Conservation (phyloP, 345 rosid species). For the Salix arbutifolia region DNA sequence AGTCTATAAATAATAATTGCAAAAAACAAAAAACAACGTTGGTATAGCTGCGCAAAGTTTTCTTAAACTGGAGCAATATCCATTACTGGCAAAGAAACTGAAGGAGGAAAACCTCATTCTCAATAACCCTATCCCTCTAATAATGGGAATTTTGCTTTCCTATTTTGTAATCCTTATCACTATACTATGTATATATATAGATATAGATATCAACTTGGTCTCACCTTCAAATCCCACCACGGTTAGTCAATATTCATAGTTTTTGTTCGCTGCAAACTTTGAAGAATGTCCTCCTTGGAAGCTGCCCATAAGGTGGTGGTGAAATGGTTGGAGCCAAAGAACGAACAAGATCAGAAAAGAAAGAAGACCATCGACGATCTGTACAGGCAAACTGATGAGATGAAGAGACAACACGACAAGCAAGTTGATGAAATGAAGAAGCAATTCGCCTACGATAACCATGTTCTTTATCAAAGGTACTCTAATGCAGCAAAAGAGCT, state of each 20-base stretch:
- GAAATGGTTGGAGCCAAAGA: neutral
- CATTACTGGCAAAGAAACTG: no score
- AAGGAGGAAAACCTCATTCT: neutral
- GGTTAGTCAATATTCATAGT: neutral
- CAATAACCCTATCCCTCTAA: neutral
- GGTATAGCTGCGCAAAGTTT: no score
- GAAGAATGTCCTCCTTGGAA: neutral
- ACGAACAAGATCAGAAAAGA: neutral
- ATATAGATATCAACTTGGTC: neutral
- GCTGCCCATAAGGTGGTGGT: neutral
- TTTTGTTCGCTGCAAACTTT: no score
- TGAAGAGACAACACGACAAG: neutral
- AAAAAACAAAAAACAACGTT: no score
- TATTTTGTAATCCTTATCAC: no score
- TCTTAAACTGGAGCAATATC: no score
- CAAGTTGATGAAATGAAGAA: neutral
- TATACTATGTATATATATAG: no score
- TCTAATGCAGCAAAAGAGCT: neutral
- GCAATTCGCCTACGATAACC: neutral
- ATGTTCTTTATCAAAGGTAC: neutral
- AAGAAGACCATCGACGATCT: neutral
- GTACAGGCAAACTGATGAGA: neutral
- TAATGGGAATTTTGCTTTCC: neutral
- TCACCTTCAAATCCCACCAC: neutral
- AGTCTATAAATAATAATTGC: no score